phyloP scores from a whole-genome alignment of 148 eudicot genomes.

The Silene conica region DNA sequence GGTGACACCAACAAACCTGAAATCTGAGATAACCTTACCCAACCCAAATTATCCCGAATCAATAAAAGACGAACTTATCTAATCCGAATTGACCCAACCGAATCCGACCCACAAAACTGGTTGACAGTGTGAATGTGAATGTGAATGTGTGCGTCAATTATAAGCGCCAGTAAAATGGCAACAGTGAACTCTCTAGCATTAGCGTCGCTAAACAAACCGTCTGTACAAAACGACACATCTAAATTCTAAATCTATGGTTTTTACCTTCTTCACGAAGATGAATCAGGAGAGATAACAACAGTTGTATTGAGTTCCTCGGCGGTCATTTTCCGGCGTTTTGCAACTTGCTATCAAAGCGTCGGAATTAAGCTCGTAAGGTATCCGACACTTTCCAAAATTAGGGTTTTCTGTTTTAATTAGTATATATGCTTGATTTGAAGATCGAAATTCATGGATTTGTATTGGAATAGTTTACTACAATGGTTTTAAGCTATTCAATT shows the following conservation, averaged over 20 bases:
- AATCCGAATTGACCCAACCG: no score
- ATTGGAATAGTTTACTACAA: background rate
- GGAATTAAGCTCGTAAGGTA: background rate
- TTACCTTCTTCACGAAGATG: background rate
- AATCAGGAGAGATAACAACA: background rate
- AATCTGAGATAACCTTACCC: no score
- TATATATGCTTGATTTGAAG: background rate
- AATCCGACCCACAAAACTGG: no score
- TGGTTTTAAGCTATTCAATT: background rate
- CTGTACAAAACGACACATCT: background rate
- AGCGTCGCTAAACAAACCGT: no score
- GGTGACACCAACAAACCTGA: no score
- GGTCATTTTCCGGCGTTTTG: background rate
- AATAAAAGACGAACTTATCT: no score
- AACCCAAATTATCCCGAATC: no score
- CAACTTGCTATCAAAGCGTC: background rate
- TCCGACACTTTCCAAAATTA: background rate
- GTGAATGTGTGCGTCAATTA: no score
- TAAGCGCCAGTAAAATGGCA: no score
- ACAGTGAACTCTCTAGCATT: no score
- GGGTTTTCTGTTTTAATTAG: background rate
- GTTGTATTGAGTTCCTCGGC: background rate
- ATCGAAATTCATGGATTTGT: background rate
- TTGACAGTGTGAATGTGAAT: no score
- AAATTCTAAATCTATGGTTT: no score